phyloP scores from a whole-genome alignment of 805 yeast genomes.

The Saccharomyces mikatae region DNA sequence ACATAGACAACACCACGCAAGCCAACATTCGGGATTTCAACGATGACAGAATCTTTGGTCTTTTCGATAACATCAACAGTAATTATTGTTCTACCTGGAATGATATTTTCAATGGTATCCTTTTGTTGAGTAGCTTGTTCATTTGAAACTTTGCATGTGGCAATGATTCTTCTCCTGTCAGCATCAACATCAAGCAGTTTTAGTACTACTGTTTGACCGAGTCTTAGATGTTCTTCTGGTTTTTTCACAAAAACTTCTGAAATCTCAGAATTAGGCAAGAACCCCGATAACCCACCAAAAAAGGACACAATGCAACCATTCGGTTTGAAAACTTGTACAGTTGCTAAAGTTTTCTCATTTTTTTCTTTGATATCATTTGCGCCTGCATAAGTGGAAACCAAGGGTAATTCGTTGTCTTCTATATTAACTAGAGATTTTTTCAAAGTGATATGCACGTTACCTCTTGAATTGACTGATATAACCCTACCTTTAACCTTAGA shows the following conservation, averaged over 20 bases:
- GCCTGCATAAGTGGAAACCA: conserved; percentile 40
- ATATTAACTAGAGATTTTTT: conserved; percentile 73
- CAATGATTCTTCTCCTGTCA: conserved; percentile 48
- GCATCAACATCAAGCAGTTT: conserved; percentile 52
- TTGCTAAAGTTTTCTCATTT: conserved; percentile 54
- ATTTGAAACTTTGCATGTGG: conserved; percentile 64
- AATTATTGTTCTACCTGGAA: conserved; percentile 56
- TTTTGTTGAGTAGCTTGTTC: conserved; percentile 41
- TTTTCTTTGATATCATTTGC: conserved; percentile 36
- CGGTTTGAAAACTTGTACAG: conserved; percentile 61
- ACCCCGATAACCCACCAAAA: conserved; percentile 71
- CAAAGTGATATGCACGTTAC: conserved; percentile 56
- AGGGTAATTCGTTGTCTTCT: conserved; percentile 28
- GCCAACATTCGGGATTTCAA: conserved; percentile 45
- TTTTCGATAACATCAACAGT: conserved; percentile 61
- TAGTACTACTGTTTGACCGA: conserved; percentile 79
- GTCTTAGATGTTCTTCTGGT: conserved; percentile 67
- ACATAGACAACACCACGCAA: conserved; percentile 63
- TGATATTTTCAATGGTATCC: conserved; percentile 39
- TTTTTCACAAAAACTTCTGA: conserved; percentile 77
- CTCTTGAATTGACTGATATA: conserved; percentile 39
- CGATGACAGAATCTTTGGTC: conserved; percentile 61
- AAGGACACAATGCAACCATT: conserved; percentile 80
- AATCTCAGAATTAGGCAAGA: conserved; percentile 79
- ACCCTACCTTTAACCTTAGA: conserved; percentile 71